A percentile compares a stretch with the other conserved stretches of the same genome.
These are phyloP conservation scores for Hypericum androsaemum DNA, from an alignment of 345 rosid species.

Conservation along the genomic window DNA sequence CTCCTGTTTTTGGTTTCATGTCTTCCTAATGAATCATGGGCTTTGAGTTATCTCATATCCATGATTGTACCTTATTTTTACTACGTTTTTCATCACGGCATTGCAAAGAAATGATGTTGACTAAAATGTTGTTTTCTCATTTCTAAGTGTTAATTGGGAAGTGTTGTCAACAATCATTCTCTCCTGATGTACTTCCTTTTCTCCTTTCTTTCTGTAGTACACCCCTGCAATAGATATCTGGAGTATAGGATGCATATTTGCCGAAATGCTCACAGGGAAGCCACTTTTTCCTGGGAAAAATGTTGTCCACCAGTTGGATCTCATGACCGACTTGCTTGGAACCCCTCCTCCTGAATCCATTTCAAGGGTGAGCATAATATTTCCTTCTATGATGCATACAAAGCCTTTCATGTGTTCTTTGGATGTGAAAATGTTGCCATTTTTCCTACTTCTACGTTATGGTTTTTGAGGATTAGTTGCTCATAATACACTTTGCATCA, in stretches of 20 bases:
- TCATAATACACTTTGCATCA: background rate
- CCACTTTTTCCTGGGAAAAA: constrained; percentile 95
- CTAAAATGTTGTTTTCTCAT: no score
- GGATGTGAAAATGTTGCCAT: background rate
- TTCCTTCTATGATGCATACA: background rate
- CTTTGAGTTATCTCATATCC: no score
- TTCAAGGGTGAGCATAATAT: constrained; percentile 45
- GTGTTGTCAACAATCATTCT: background rate
- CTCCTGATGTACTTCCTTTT: background rate
- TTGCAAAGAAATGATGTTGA: no score
- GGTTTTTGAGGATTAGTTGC: constrained; percentile 1
- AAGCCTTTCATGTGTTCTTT: constrained; percentile 2
- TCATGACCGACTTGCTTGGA: constrained; percentile 92
- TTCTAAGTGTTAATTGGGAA: background rate
- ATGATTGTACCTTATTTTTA: no score
- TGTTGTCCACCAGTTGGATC: constrained; percentile 92
- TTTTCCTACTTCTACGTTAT: constrained; percentile 5
- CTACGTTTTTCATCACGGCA: no score
- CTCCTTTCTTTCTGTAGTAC: constrained; percentile 40
- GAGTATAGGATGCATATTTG: constrained; percentile 99
- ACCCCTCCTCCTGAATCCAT: constrained; percentile 76
- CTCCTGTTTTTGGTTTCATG: no score
- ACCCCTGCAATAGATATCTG: constrained; percentile 95
- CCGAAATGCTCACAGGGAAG: constrained; percentile 91
- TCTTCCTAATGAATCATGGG: no score